Evolutionary conservation across 106 monocot species (phyloP), one percentile per base, ranked within the genome.

Genomic region (Dioscorea alata): DNA sequence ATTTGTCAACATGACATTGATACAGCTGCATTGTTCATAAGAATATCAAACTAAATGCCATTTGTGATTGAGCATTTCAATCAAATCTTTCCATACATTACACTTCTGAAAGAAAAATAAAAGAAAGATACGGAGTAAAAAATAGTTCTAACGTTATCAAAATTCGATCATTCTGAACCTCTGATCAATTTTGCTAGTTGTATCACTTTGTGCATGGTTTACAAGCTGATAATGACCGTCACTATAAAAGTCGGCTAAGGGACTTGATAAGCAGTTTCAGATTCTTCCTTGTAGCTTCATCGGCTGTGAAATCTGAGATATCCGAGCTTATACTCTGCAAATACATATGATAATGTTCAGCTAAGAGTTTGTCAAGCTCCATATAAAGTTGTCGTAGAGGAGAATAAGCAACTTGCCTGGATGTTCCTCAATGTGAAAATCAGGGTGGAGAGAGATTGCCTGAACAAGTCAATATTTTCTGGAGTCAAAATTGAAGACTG

Each of bases 181-280:
- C 28, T 1, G 28, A 28, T 54, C 15, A 8, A 8, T 54, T 18
- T 18, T 18, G 54, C 54, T 54, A 0, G 54, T 18, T 54, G 1
- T 28, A 28, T 28, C 28, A 28, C 28, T 28, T 28, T 28, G 28
- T 28, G 28, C 28, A 28, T 35, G 8, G 17, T 63, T 17, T 15
- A 17, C 17, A 16, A 16, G 15, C 8, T 4, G 28, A 16, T 25
- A 69, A 8, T 62, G 61, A 63, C n/a, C 24, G 25, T n/a, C 50
- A 35, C 69, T 67, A 99, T 78, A 99, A 67, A 20, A 99, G 78
- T 66, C 97, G 85, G 87, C 97, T 92, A 21, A 99, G 90, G 0
- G 97, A 99, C 73, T 80, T 99, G 70, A 99, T 90, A 8, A 99
- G 90, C 72, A 85, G 61, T 81, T 99, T 99, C 57, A 99, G 54